Base-by-base conservation (phyloP, 345 rosid genomes). In the Linum tenue region DNA sequence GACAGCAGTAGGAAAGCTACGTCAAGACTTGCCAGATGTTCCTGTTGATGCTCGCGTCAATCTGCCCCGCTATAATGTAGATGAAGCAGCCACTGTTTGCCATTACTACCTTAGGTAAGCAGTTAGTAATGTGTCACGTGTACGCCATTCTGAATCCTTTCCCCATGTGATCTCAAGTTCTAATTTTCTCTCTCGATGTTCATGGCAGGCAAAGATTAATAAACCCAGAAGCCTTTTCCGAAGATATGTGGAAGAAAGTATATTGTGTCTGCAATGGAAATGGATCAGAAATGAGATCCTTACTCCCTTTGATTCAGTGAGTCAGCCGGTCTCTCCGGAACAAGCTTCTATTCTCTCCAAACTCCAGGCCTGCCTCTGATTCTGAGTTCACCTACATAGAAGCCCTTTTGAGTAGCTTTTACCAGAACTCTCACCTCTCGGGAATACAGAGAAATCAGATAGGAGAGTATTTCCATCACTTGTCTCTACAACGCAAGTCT, bases 1-100 rank as follows among this genome's bases (percentile, higher is more conserved):
- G 75, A 90, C 96, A n/a, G 97, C 99, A 42, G 96, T 90, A 39
- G 97, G 96, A 53, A 94, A 90, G 75, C 85, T 94, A 67, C 95
- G 92, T 4, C 68, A 79, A 82, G 87, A 90, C 67, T 77, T 90
- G 70, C 99, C 99, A 70, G 90, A 94, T 79, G 92, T 90, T 71
- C 96, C 99, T 17, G 72, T 61, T 37, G 95, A 76, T 79, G 91
- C 96, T 35, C 99, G 95, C 61, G 74, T 75, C 55, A 61, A 73
- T 60, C 77, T 88, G 64, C 83, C 91, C 63, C 97, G 96, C 15
- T 90, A 94, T 59, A 57, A 64, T 62, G 64, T 86, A 70, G 88
- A 89, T 17, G 99, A 94, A 82, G 97, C 99, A 64, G 92, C 81
- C 70, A 71, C 88, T 43, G 91, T 94, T 75, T 86, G 83, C 83